phyloP scores from a whole-genome alignment of 2,329 filamentous ascomycete species.

The Catunica adiposa region DNA sequence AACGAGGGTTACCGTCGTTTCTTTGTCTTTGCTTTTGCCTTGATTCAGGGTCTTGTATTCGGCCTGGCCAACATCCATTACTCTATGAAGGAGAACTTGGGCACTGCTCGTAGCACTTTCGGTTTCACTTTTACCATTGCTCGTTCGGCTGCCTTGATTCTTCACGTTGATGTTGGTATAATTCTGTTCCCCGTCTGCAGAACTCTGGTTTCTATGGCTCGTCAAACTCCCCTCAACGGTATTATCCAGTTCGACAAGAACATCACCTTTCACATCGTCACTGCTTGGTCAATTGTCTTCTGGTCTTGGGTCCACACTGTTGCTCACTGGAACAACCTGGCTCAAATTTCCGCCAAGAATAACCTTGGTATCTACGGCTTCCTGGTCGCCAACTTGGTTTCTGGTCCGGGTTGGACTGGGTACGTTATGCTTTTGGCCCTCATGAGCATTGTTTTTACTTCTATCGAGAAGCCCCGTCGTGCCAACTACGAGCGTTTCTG shows the following conservation, averaged over 20 bases:
- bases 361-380: slow-evolving; percentile 64
- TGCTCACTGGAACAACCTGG: slow-evolving; percentile 78
- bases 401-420: slow-evolving; percentile 71
- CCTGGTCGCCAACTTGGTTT: slow-evolving; percentile 59
- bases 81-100: slow-evolving; percentile 58
- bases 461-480: slow-evolving; percentile 58
- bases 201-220: slow-evolving; percentile 64
- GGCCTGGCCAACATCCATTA: slow-evolving; percentile 69
- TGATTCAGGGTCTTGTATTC: slow-evolving; percentile 61
- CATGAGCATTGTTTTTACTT: slow-evolving; percentile 64
- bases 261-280: slow-evolving; percentile 73
- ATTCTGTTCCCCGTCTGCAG: slow-evolving; percentile 70
- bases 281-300: slow-evolving; percentile 76
- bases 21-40: slow-evolving; percentile 59
- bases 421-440: slow-evolving; percentile 69
- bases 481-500: slow-evolving; percentile 82
- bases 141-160: slow-evolving; percentile 54
- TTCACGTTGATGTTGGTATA: slow-evolving; percentile 69
- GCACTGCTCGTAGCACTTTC: slow-evolving; percentile 48
- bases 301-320: slow-evolving; percentile 78
- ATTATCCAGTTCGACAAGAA: slow-evolving; percentile 84
- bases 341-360: slow-evolving; percentile 56
- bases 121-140: slow-evolving; percentile 64
- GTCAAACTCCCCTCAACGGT: slow-evolving; percentile 68
- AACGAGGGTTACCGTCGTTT: slow-evolving; percentile 72